A percentile compares a stretch with the other conserved stretches of the same genome.
Conservation (phyloP, 106 monocot genomes). For the Ottelia alismoides region DNA sequence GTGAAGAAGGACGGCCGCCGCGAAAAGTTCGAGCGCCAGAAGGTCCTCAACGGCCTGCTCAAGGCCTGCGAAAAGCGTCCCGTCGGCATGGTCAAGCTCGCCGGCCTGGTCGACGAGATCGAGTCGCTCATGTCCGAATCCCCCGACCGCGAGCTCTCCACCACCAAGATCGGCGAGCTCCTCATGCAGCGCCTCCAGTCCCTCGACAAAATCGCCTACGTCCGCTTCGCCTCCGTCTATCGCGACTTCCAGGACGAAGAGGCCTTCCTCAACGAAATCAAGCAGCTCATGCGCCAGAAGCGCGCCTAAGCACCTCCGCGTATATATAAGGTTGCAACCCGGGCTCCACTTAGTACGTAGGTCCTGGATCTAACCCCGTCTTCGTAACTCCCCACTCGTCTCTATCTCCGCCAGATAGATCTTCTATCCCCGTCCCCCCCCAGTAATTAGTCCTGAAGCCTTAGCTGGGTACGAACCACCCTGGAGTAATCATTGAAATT, state of each 20-base stretch:
- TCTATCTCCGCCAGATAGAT: no score
- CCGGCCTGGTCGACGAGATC: neutral
- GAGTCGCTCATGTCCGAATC: neutral
- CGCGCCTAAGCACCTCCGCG: no score
- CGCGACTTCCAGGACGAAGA: neutral
- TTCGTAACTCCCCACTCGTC: no score
- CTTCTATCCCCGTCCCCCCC: no score
- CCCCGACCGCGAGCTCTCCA: neutral
- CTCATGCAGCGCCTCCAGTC: neutral
- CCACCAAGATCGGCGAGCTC: neutral
- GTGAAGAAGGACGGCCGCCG: neutral
- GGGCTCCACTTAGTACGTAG: no score
- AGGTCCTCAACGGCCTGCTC: neutral
- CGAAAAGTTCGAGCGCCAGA: neutral
- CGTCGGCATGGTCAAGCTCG: neutral
- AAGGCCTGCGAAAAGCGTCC: neutral
- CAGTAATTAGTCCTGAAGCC: no score
- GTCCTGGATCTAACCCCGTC: no score
- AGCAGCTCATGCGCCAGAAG: no score
- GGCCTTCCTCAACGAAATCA: neutral
- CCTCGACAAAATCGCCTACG: neutral
- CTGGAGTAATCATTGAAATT: no score
- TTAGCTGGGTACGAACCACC: no score
- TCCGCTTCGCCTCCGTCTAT: neutral
- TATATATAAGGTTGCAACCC: no score